Evolutionary conservation across 2,329 filamentous ascomycete genomes (phyloP).

Genomic region (Alternaria metachromatica): DNA sequence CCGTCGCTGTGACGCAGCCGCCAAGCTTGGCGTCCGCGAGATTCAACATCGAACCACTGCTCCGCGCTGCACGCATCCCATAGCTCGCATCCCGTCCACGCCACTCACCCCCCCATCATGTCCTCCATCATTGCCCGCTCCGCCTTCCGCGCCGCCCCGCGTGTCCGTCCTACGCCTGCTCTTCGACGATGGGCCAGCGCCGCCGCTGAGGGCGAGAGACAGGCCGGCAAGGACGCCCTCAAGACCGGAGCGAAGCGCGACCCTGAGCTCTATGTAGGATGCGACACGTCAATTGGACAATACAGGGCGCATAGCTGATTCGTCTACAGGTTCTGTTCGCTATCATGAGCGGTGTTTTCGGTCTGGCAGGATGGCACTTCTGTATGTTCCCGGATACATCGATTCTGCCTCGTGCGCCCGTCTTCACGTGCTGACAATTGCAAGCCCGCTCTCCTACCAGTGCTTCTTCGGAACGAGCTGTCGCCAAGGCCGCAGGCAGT

Average conservation of each 20-base stretch:
- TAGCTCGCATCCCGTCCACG: conserved; percentile 11
- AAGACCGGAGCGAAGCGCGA: conserved; percentile 71
- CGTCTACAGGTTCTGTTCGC: conserved; percentile 77
- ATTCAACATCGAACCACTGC: conserved; percentile 29
- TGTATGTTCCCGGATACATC: conserved; percentile 58
- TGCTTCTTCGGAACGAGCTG: conserved; percentile 78
- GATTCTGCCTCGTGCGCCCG: conserved; percentile 6
- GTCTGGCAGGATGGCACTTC: conserved; percentile 89
- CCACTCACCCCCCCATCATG: conserved; percentile 44
- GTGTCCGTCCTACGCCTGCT: conserved; percentile 49
- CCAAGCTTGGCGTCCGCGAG: conserved; percentile 21
- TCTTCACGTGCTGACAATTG: conserved; percentile 19
- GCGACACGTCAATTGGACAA: background rate
- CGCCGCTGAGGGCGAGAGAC: conserved; percentile 54
- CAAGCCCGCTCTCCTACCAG: conserved; percentile 83
- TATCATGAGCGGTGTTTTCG: conserved; percentile 88
- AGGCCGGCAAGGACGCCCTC: conserved; percentile 57
- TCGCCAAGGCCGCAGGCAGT: conserved; percentile 75
- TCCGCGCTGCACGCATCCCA: conserved; percentile 21
- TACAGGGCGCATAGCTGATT: conserved; percentile 29
- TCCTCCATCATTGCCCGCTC: conserved; percentile 54
- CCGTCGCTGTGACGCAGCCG: conserved; percentile 19
- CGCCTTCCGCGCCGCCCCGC: conserved; percentile 55
- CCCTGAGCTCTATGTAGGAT: conserved; percentile 75
- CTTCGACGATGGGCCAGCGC: conserved; percentile 48